Evolutionary conservation across 2,329 filamentous ascomycete species (phyloP), one percentile per base, ranked within the genome.

Genomic region (Pseudogymnoascus pannorum): DNA sequence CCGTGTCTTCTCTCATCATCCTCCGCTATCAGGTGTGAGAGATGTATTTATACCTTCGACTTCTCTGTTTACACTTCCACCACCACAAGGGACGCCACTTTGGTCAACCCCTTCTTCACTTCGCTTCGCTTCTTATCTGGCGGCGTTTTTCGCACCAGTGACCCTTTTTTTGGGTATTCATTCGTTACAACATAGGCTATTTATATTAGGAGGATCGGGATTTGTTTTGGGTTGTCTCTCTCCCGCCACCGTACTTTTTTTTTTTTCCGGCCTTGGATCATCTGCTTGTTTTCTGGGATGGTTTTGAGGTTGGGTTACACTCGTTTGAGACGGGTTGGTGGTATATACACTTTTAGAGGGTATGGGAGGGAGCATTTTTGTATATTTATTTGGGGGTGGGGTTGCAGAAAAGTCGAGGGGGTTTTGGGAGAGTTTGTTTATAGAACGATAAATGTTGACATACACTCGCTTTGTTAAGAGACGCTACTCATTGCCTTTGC

Each of bases 31-130:
- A 54, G 48, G 48, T 54, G 44, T 51, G 44, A 51, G 44, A 29
- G 44, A 51, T 51, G 48, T 54, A 54, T 54, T 54, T 54, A 54
- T 54, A 54, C 44, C 44, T 54, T 54, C 44, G 44, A 54, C 44
- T 54, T 54, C 44, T 54, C 44, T 54, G 44, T 54, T 18, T 31
- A 54, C 48, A 54, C 48, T 51, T 51, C 48, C n/a, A 31, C 11
- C 11, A 20, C 48, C 16, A 20, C 18, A 31, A 31, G 26, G 48
- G 26, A 54, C 48, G 48, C 48, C 48, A 8, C 24, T 11, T 54
- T 31, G 26, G 9, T n/a, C n/a, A 8, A 9, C 18, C 18, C 26
- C 48, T 31, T 54, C 48, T 54, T 54, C 26, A 18, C n/a, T 31
- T 54, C 48, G 20, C 24, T 54, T 54, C 48, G 18, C 48, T 54